Conservation (phyloP, 306 rosid genomes). For the Prunus mume region DNA sequence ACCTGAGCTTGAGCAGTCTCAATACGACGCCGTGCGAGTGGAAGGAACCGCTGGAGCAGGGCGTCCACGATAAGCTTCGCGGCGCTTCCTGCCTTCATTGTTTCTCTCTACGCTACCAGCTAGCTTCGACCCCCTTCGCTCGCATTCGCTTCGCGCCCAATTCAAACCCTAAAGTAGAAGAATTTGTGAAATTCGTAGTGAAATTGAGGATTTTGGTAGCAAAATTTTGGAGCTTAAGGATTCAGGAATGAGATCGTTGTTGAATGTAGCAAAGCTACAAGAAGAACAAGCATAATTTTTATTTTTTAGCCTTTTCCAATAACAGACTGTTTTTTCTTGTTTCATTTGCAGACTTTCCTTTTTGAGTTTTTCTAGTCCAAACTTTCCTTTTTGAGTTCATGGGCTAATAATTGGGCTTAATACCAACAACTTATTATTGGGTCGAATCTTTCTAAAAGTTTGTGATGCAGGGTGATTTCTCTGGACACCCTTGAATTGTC, state of each 20-base stretch:
- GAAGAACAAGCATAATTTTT: not conserved
- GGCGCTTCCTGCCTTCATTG: slow-evolving; percentile 95
- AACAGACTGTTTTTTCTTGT: not conserved
- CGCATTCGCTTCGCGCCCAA: slow-evolving; percentile 17
- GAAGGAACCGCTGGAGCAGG: slow-evolving; percentile 96
- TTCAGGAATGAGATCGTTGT: not conserved
- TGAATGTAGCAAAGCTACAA: not conserved
- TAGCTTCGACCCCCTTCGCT: slow-evolving; percentile 8
- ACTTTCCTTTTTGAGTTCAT: not conserved
- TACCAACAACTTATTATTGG: not conserved
- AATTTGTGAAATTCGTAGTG: not conserved
- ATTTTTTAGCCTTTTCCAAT: not conserved
- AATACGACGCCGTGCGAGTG: slow-evolving; percentile 96
- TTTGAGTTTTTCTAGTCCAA: not conserved
- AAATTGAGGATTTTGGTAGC: not conserved
- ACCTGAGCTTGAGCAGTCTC: slow-evolving; percentile 99
- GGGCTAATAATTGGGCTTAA: not conserved
- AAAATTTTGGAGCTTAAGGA: not conserved
- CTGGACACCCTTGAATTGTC: too few species aligned
- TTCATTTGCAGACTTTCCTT: not conserved
- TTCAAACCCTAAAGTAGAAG: slow-evolving; percentile 19
- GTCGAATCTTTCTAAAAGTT: not conserved
- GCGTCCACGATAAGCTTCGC: slow-evolving; percentile 98
- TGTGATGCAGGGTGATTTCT: too few species aligned
- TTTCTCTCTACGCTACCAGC: slow-evolving; percentile 2